phyloP scores from a whole-genome alignment of 768 basidiomycete species.

The Pisolithus microcarpus region DNA sequence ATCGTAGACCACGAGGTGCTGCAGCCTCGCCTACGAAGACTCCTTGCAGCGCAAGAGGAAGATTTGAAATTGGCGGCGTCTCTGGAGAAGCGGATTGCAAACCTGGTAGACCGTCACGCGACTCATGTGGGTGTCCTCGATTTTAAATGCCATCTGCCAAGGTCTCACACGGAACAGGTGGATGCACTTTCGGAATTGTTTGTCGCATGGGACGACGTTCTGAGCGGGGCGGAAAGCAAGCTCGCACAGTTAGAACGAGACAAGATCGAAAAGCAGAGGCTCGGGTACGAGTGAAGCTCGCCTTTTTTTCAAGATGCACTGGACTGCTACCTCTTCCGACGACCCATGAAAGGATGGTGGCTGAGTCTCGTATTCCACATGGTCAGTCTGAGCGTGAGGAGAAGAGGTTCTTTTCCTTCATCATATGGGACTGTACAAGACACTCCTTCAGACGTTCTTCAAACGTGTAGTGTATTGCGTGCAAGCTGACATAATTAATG shows the following conservation, averaged over 20 bases:
- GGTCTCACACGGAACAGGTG: constrained; percentile 37
- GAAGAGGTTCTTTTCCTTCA: no score
- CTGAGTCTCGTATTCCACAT: no score
- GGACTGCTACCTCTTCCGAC: no score
- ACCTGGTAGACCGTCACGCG: constrained; percentile 61
- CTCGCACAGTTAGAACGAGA: constrained; percentile 53
- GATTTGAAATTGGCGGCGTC: constrained; percentile 48
- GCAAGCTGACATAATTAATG: constrained; percentile 13
- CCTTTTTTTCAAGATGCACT: no score
- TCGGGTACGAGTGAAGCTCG: constrained; percentile 46
- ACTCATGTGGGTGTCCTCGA: constrained; percentile 47
- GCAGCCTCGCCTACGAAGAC: constrained; percentile 56
- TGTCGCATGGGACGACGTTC: constrained; percentile 75
- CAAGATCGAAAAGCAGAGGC: constrained; percentile 47
- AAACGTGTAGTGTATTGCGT: constrained; percentile 7
- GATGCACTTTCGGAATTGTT: constrained; percentile 80
- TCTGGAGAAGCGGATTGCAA: constrained; percentile 60
- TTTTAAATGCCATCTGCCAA: background rate
- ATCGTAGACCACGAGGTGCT: constrained; percentile 53
- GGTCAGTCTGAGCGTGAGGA: no score
- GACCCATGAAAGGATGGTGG: no score
- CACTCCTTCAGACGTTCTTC: background rate
- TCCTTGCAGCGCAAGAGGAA: constrained; percentile 53
- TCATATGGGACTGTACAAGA: no score
- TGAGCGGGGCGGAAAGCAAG: constrained; percentile 60